Conservation (phyloP, 2,329 filamentous ascomycete species). For the Arthrinium phaeospermum region DNA sequence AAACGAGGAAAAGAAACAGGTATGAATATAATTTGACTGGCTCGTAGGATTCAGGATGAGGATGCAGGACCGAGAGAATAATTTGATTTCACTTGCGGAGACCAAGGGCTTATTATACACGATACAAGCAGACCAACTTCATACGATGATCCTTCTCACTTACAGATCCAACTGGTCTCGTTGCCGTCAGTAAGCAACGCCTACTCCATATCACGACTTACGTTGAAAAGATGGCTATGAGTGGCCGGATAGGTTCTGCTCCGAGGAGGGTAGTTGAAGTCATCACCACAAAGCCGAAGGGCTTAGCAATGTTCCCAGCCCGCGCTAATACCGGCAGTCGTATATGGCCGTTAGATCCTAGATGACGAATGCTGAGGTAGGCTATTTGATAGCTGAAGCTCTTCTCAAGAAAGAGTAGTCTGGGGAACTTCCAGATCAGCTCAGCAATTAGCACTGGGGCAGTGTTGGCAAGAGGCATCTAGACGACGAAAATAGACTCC, state of each 20-base stretch:
- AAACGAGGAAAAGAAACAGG: constrained; percentile 23
- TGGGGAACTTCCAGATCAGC: neutral
- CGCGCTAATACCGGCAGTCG: neutral
- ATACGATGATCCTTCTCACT: neutral
- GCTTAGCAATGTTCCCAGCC: neutral
- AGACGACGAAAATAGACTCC: neutral
- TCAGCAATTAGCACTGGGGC: neutral
- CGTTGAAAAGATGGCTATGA: neutral
- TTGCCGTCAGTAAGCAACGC: neutral
- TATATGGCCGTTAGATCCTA: neutral
- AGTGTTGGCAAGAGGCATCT: neutral
- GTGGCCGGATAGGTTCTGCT: neutral
- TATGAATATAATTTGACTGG: constrained; percentile 9
- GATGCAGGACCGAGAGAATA: neutral
- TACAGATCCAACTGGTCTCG: neutral
- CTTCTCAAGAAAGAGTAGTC: neutral
- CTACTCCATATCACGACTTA: neutral
- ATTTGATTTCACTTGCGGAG: neutral
- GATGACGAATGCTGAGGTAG: neutral
- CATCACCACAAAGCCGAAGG: constrained; percentile 1
- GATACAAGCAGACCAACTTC: neutral
- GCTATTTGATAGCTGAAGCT: neutral
- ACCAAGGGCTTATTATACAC: neutral
- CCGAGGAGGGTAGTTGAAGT: neutral
- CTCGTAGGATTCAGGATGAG: neutral